Percentiles rank a stretch among this genome's conserved stretches.
Evolutionary conservation across 1,284 basidiomycete genomes (phyloP).

Genomic region (Cystobasidium slooffiae): DNA sequence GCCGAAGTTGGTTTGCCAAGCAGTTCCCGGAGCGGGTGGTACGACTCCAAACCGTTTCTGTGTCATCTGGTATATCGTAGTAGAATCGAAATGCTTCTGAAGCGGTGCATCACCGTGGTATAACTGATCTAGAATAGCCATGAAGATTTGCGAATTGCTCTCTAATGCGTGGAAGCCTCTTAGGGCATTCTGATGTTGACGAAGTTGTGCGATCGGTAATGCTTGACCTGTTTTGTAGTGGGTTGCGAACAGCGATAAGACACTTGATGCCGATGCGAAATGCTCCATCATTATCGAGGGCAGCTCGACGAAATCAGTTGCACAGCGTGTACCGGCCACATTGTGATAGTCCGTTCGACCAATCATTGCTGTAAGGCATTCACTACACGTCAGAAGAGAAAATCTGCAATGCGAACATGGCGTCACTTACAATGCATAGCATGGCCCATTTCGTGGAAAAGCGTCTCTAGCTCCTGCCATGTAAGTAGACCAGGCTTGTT

Average conservation of each 20-base stretch:
- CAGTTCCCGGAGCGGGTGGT: slow-evolving; percentile 77
- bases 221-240: slow-evolving; percentile 68
- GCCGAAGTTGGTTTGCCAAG: slow-evolving; percentile 93
- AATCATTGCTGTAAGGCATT: slow-evolving; percentile 99
- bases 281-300: slow-evolving; percentile 99
- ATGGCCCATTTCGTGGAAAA: slow-evolving; percentile 99
- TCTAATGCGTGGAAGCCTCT: slow-evolving; percentile 63
- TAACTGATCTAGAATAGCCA: slow-evolving; percentile 84
- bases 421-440: slow-evolving; percentile 89
- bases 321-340: slow-evolving; percentile 95
- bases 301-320: slow-evolving; percentile 96
- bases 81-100: slow-evolving; percentile 64
- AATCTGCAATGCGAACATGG: not conserved
- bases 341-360: slow-evolving; percentile 97
- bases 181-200: slow-evolving; percentile 56
- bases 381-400: not conserved
- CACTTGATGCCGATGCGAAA: slow-evolving; percentile 79
- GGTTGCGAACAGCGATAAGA: slow-evolving; percentile 76
- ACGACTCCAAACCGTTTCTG: slow-evolving; percentile 58
- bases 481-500: slow-evolving; percentile 66
- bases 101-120: slow-evolving; percentile 78
- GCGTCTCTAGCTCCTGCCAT: slow-evolving; percentile 92
- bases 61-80: slow-evolving; percentile 29
- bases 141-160: slow-evolving; percentile 87
- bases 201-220: slow-evolving; percentile 67